Base-by-base conservation (phyloP, 1,284 basidiomycete genomes). In the Melampsora larici-populina region DNA sequence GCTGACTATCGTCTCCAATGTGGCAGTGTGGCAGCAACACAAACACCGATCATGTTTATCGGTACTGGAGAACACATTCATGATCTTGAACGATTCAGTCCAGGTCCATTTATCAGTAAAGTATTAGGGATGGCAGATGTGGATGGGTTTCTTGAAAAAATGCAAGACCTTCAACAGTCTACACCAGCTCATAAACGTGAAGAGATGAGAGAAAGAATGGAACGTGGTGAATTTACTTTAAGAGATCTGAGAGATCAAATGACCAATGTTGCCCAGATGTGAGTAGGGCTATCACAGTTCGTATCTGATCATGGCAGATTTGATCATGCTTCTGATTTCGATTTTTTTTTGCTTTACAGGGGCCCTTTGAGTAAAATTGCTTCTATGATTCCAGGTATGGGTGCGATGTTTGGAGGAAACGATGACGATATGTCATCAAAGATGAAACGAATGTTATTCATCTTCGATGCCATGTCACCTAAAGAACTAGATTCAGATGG, bases 161-260 rank as follows among this genome's bases (percentile, higher is more conserved):
- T 97, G 91, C 94, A 97, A 84, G 95, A 96, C 83, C 87, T 97
- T 73, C 93, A 93, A 3, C 88, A 90, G 48, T 91, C 92, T 81
- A 96, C 96, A 82, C 94, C 94, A 0, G 94, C 31, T 48, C 51
- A 98, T 84, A 91, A 95, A 83, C 96, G 98, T 84, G 96, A 97
- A 84, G 93, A 97, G 83, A 93, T 99, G 90, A 92, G 93, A 31
- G 97, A 98, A 88, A 97, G 97, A 86, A 89, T 99, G 36, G 93
- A 96, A 82, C 92, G 97, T 85, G 97, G 97, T 64, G 94, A 95
- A 82, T 90, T 99, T 79, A 94, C 92, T 81, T 94, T 99, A 80
- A 89, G 95, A 63, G 97, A 99, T 84, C 97, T 97, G 93, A 88
- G 93, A 83, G 97, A 99, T 85, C 96, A 99, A 85, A 91, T 99